Base-by-base conservation (phyloP, 495 filamentous ascomycete species). In the Xylaria sp. region DNA sequence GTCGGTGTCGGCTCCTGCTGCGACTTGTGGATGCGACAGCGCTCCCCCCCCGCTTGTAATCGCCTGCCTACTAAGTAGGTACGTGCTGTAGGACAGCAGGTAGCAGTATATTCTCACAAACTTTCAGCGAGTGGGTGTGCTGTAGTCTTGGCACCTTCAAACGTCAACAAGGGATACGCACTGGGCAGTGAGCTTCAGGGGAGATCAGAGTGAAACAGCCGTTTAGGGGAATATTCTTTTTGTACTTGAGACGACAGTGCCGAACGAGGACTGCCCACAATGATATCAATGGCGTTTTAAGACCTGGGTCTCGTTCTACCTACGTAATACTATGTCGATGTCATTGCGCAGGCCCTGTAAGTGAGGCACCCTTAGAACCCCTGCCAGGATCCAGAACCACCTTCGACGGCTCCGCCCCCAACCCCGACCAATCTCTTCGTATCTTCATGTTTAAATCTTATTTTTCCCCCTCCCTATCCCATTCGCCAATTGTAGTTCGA, bases 271-370 rank as follows among this genome's bases (percentile, higher is more conserved):
- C 40, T 66, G 40, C 41, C 12, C 43, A 50, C 33, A 35, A 65
- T 67, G 64, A 67, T 67, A 67, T 67, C 64, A 67, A 67, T 43
- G 48, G 63, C 63, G 33, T 41, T 55, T 24, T 4, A 0, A 48
- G 21, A 3, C 26, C n/a, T 26, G 43, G 44, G 43, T n/a, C 44
- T 7, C 62, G 26, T 50, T 24, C 61, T 11, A 43, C 24, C 43
- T 65, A 65, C 62, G 62, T 65, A 65, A 65, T 65, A 31, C 35
- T 4, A 8, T 37, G 35, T n/a, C n/a, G 62, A 65, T 50, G 37
- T 52, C 62, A 52, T 33, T 37, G 57, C 33, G 33, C 57, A 59
- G 57, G 57, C 57, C 33, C 35, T 55, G 26, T 55, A 48, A 21
- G 44, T 48, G 6, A 2, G 3, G 35, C 8, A 37, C 35, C 35